These are phyloP conservation scores for Aspergillus texensis DNA, from an alignment of 2,329 filamentous ascomycete species.

Conservation along the genomic window DNA sequence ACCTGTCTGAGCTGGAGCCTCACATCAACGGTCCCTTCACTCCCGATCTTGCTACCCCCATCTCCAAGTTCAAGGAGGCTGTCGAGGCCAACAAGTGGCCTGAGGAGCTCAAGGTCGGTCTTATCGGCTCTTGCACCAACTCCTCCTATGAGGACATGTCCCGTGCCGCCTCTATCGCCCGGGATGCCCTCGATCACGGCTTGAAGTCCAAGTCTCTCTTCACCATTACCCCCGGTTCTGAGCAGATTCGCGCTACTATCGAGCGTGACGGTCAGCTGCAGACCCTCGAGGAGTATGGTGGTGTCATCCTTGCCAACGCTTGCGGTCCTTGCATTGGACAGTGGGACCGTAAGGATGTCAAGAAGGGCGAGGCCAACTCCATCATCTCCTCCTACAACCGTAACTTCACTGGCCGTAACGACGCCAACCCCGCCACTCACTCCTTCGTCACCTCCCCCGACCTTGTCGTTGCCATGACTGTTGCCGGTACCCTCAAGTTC, in stretches of 20 bases:
- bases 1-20: conserved; percentile 91
- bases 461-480: conserved; percentile 81
- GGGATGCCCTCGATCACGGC: conserved; percentile 87
- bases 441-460: conserved; percentile 92
- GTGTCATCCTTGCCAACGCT: conserved; percentile 91
- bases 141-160: conserved; percentile 87
- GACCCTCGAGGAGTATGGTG: conserved; percentile 95
- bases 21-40: conserved; percentile 99
- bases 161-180: conserved; percentile 86
- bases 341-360: conserved; percentile 91
- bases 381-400: conserved; percentile 99
- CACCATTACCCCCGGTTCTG: conserved; percentile 93
- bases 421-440: conserved; percentile 92
- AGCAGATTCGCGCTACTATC: conserved; percentile 95
- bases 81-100: conserved; percentile 96
- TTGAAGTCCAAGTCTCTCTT: conserved; percentile 92
- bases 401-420: conserved; percentile 98
- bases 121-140: conserved; percentile 99
- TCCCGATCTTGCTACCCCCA: conserved; percentile 93
- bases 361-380: conserved; percentile 94
- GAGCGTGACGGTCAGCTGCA: conserved; percentile 86
- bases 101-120: conserved; percentile 90
- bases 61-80: conserved; percentile 95
- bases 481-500: conserved; percentile 85
- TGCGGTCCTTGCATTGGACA: conserved; percentile 93